phyloP scores from a whole-genome alignment of 768 basidiomycete genomes.

The Dioszegia aurantiaca region DNA sequence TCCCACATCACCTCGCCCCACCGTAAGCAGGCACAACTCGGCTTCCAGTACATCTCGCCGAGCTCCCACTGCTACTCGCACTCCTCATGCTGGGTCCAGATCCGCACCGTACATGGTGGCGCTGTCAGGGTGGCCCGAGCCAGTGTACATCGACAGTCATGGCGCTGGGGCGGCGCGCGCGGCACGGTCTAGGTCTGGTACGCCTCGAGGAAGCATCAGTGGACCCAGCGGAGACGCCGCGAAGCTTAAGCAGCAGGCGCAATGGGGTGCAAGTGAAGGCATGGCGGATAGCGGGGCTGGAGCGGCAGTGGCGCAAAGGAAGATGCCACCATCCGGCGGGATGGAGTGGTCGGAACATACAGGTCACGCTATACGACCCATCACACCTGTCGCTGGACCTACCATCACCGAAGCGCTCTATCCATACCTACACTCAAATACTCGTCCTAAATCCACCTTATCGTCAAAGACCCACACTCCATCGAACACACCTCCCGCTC shows the following conservation, averaged over 20 bases:
- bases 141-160: conserved; percentile 21
- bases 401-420: conserved; percentile 8
- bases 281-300: background rate
- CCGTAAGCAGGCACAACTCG: background rate
- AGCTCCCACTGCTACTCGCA: background rate
- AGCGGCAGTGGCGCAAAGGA: background rate
- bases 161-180: conserved; percentile 2
- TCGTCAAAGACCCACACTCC: background rate
- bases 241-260: background rate
- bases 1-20: background rate
- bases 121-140: conserved; percentile 36
- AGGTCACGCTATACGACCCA: background rate
- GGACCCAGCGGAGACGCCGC: conserved; percentile 6
- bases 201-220: conserved; percentile 8
- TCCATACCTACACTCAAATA: conserved; percentile 9
- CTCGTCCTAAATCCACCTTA: background rate
- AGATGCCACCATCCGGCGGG: background rate
- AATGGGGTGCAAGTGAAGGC: background rate
- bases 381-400: background rate
- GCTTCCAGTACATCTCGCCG: background rate
- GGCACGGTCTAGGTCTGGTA: conserved; percentile 4
- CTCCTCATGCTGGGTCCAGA: background rate
- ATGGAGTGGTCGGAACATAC: background rate
- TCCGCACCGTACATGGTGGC: conserved; percentile 34
- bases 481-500: background rate